Conservation (phyloP, 1,139 yeast species). For the Blastobotrys aristatus region DNA sequence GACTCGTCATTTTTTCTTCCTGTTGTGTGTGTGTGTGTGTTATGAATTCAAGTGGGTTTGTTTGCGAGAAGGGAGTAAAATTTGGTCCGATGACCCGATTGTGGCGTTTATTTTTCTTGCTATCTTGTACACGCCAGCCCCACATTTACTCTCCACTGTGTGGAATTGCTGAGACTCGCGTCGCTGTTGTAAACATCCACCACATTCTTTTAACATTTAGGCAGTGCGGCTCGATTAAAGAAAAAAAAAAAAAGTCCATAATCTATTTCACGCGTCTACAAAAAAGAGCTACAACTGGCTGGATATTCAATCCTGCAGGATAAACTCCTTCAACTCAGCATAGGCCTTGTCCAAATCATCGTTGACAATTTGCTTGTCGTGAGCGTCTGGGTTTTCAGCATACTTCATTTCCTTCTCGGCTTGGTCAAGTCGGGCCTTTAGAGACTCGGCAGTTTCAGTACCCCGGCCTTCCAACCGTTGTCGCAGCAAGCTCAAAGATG, state of each 20-base stretch:
- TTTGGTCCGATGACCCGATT: too few species aligned
- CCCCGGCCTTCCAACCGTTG: constrained; percentile 81
- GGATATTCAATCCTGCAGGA: constrained; percentile 17
- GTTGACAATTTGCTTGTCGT: constrained; percentile 81
- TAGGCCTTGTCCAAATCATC: constrained; percentile 91
- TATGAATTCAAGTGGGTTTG: not conserved
- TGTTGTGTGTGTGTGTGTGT: not conserved
- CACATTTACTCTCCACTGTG: too few species aligned
- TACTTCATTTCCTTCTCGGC: constrained; percentile 86
- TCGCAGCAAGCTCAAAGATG: constrained; percentile 72
- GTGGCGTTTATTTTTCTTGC: too few species aligned
- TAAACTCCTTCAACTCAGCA: constrained; percentile 64
- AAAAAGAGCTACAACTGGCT: too few species aligned
- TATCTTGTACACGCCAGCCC: too few species aligned
- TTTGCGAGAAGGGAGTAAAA: too few species aligned
- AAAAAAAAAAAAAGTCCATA: too few species aligned
- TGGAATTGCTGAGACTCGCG: too few species aligned
- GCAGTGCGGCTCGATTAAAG: too few species aligned
- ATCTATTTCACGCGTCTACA: too few species aligned
- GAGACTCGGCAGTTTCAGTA: constrained; percentile 83
- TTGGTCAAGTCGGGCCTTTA: constrained; percentile 77
- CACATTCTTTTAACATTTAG: too few species aligned
- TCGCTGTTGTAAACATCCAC: too few species aligned
- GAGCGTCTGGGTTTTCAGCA: constrained; percentile 81
- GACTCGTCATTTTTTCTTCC: constrained; percentile 1